Percentiles rank a stretch among this genome's conserved stretches.
Conservation (phyloP, 148 eudicot genomes). For the Tetragonia tetragonoides region DNA sequence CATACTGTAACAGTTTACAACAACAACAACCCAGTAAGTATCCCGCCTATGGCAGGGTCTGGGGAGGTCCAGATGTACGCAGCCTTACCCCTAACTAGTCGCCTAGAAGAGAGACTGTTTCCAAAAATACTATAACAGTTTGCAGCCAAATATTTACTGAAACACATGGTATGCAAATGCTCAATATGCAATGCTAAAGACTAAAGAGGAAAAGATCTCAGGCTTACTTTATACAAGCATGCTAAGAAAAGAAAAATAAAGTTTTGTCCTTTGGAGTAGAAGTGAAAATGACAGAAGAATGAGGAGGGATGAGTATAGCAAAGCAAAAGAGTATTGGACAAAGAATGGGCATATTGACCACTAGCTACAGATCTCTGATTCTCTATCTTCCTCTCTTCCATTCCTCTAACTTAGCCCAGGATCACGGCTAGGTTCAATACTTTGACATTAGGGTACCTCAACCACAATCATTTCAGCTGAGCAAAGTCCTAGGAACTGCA, state of each 20-base stretch:
- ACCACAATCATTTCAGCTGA: neutral
- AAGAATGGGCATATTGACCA: neutral
- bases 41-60: too few relatives aligned
- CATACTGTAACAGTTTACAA: too few relatives aligned
- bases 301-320: neutral
- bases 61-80: too few relatives aligned
- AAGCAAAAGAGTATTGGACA: neutral
- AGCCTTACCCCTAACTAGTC: too few relatives aligned
- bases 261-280: neutral
- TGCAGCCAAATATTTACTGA: neutral
- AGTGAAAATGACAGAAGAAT: neutral
- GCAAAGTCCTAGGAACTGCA: neutral
- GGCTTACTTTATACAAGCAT: neutral
- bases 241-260: too few relatives aligned
- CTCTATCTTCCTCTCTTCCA: neutral
- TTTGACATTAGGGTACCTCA: neutral
- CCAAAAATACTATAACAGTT: too few relatives aligned
- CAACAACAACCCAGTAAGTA: too few relatives aligned
- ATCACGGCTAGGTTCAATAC: constrained; percentile 4
- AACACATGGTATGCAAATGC: too few relatives aligned
- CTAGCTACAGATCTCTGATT: neutral
- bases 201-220: neutral
- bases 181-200: neutral
- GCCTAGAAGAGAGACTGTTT: too few relatives aligned
- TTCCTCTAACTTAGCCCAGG: neutral